phyloP scores from a whole-genome alignment of 257 asterid species.

The Gynochthodes officinalis region DNA sequence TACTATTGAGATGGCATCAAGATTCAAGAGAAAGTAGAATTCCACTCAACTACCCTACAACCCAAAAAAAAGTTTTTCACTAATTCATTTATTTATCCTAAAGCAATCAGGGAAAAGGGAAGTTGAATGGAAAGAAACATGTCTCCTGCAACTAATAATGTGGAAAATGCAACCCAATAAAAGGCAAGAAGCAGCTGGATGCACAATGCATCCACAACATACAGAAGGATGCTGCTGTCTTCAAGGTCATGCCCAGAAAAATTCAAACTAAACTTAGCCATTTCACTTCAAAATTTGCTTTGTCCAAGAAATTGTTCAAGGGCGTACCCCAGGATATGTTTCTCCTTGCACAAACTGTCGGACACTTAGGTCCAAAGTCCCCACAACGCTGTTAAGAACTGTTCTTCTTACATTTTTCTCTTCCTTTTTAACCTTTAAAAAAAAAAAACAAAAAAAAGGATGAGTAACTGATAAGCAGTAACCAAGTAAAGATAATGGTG shows the following conservation, averaged over 20 bases:
- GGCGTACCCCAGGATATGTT: constrained; percentile 76
- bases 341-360: constrained; percentile 79
- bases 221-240: background rate
- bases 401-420: constrained; percentile 81
- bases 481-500: background rate
- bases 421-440: constrained; percentile 84
- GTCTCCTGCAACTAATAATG: background rate
- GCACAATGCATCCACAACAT: background rate
- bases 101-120: background rate
- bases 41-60: background rate
- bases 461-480: background rate
- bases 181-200: background rate
- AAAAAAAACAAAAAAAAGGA: constrained; percentile 29
- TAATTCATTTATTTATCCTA: background rate
- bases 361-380: constrained; percentile 80
- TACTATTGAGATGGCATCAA: background rate
- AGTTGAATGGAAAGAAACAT: background rate
- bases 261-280: background rate
- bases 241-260: background rate
- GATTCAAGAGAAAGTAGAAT: background rate
- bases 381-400: constrained; percentile 81
- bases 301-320: constrained; percentile 1
- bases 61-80: background rate
- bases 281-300: background rate
- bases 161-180: background rate